Percentiles rank a stretch among this genome's conserved stretches.
Evolutionary conservation across 1,139 yeast genomes (phyloP).

Genomic region (Hansenula sp.): DNA sequence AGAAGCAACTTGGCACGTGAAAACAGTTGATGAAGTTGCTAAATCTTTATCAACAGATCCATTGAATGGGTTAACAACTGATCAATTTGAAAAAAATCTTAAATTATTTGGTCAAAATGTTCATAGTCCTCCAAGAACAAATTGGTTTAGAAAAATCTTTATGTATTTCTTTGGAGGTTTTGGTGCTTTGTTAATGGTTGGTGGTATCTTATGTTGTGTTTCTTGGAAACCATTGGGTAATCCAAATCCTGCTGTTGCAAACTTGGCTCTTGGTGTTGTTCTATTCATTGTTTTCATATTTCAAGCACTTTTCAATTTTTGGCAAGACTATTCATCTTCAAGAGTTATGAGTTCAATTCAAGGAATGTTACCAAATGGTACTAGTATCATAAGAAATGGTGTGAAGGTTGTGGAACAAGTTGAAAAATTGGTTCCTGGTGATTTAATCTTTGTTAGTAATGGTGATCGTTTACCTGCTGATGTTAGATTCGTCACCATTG

Average conservation of each 20-base stretch:
- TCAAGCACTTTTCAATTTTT: conserved; percentile 45
- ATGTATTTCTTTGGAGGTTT: conserved; percentile 48
- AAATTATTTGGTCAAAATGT: conserved; percentile 33
- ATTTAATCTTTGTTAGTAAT: conserved; percentile 36
- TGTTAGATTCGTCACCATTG: conserved; percentile 31
- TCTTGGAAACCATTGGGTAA: conserved; percentile 49
- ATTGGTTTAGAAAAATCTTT: conserved; percentile 30
- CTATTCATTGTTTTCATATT: conserved; percentile 40
- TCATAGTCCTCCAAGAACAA: conserved; percentile 36
- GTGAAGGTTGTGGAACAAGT: conserved; percentile 31
- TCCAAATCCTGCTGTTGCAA: conserved; percentile 41
- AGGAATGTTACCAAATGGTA: conserved; percentile 39
- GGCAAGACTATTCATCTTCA: conserved; percentile 46
- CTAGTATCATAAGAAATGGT: conserved; percentile 40
- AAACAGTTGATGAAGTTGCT: conserved; percentile 11
- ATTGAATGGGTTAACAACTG: conserved; percentile 9
- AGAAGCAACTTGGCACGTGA: conserved; percentile 16
- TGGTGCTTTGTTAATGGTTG: conserved; percentile 39
- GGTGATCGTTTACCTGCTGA: conserved; percentile 53
- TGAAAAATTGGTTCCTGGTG: conserved; percentile 47
- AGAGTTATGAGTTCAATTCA: conserved; percentile 47
- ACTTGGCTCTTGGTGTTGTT: conserved; percentile 42
- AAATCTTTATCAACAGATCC: conserved; percentile 9
- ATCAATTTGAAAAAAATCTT: conserved; percentile 6
- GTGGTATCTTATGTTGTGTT: conserved; percentile 42